Base-by-base conservation (phyloP, 1,139 yeast genomes). In the Torulaspora globosa region DNA sequence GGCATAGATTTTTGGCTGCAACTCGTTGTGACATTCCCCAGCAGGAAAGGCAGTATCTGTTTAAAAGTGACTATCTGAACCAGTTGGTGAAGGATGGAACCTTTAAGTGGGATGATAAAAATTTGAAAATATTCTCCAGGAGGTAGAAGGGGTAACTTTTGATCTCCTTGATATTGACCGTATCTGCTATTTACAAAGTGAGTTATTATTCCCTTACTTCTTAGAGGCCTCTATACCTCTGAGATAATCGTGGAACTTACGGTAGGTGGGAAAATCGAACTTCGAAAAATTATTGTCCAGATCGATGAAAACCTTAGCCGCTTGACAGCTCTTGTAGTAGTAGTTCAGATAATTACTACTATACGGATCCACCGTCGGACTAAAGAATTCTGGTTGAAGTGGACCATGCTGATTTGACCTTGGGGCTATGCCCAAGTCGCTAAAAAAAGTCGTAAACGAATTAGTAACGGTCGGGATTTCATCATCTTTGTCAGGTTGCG, bases 261-360 rank as follows among this genome's bases (percentile, higher is more conserved):
- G 62, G 62, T 80, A 80, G 39, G 79, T 74, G 41, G 69, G 68
- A 55, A 71, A 70, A 59, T 77, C 73, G 66, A 80, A 80, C 59
- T 72, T 72, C 36, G 80, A 77, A 59, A 80, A 80, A 62, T 78
- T 79, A 63, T 78, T 78, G 61, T 79, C 84, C 55, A 80, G 69
- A 59, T 80, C 85, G 56, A 79, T 75, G 57, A 80, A 78, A 50
- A 79, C 72, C 62, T 78, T 79, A 40, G 81, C 74, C 14, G 82
- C 73, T 63, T 79, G 83, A 59, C 79, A 79, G 34, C 82, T 75
- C 66, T 78, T 79, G 65, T 78, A 79, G 51, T 79, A 73, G 56
- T 79, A 79, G 52, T 68, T 68, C 53, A 62, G 44, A 45, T 63
- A 64, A 39, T 60, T 60, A 35, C 55, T 54, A 36, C 62, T 57